phyloP scores from a whole-genome alignment of 176 grass and related monocot species.

The Phragmites australis region DNA sequence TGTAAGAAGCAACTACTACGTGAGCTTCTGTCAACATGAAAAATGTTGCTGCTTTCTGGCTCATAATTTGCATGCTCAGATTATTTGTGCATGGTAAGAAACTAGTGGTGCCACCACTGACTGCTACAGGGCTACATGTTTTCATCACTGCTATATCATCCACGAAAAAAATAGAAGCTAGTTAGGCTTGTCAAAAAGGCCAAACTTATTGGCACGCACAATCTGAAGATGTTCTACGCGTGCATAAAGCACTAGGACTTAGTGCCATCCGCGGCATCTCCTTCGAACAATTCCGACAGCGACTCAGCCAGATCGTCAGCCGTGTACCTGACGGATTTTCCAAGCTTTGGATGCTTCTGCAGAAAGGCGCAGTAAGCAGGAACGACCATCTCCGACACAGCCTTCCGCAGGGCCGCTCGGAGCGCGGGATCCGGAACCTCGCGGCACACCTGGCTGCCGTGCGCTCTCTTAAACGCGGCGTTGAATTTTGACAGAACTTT shows the following conservation, averaged over 20 bases:
- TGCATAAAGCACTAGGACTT: neutral
- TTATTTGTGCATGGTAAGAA: neutral
- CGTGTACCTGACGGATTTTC: neutral
- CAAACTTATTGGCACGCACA: neutral
- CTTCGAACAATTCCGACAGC: conserved; percentile 36
- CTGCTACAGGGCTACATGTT: neutral
- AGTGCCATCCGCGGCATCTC: neutral
- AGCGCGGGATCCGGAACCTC: conserved; percentile 23
- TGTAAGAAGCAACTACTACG: neutral
- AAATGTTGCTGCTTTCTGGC: neutral
- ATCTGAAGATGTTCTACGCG: neutral
- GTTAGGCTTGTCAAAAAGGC: neutral
- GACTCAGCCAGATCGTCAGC: neutral
- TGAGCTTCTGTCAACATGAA: neutral
- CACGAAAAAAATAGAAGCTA: neutral
- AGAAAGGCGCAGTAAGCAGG: conserved; percentile 23
- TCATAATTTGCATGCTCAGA: neutral
- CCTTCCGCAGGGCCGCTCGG: neutral
- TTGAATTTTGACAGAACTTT: conserved; percentile 15
- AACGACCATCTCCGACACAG: conserved; percentile 18
- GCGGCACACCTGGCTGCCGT: neutral
- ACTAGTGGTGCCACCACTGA: neutral
- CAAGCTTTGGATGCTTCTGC: conserved; percentile 12
- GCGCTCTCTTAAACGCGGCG: conserved; percentile 11
- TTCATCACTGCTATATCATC: neutral